Evolutionary conservation across 768 basidiomycete genomes (phyloP).

Genomic region (Lentinus brumalis): DNA sequence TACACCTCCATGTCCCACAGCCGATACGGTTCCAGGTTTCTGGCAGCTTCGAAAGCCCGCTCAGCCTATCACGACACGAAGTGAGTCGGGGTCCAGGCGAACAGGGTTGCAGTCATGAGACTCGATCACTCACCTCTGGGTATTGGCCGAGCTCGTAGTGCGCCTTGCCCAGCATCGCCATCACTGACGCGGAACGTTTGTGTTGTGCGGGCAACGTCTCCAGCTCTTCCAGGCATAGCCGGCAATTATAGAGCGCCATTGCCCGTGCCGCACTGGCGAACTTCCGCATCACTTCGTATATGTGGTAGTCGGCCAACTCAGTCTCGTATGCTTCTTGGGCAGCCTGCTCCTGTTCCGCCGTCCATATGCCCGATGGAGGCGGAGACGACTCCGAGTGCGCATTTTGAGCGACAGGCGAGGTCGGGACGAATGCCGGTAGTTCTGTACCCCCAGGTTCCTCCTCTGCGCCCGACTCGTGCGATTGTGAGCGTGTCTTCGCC

Average conservation of each 20-base stretch:
- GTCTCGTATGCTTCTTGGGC: constrained; percentile 71
- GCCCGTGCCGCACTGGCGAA: constrained; percentile 82
- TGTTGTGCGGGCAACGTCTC: constrained; percentile 75
- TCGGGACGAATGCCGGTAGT: constrained; percentile 54
- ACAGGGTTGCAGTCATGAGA: background rate
- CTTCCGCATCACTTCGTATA: constrained; percentile 77
- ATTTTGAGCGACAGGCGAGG: constrained; percentile 34
- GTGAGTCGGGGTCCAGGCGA: constrained; percentile 20
- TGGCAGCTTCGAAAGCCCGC: constrained; percentile 81
- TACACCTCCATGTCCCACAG: constrained; percentile 94
- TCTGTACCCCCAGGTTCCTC: constrained; percentile 57
- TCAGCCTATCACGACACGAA: constrained; percentile 62
- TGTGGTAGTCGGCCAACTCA: constrained; percentile 78
- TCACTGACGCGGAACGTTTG: constrained; percentile 73
- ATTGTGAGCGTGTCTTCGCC: constrained; percentile 49
- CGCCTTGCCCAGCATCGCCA: constrained; percentile 82
- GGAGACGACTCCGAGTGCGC: constrained; percentile 57
- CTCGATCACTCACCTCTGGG: constrained; percentile 62
- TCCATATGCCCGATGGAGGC: constrained; percentile 62
- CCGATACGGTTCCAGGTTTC: constrained; percentile 87
- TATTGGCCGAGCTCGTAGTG: constrained; percentile 92
- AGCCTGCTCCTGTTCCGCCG: constrained; percentile 65
- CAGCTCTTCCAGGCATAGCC: constrained; percentile 72
- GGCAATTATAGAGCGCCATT: constrained; percentile 75
- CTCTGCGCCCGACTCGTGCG: constrained; percentile 74